Conservation (phyloP, 148 eudicot species). For the Nepenthes gracilis region DNA sequence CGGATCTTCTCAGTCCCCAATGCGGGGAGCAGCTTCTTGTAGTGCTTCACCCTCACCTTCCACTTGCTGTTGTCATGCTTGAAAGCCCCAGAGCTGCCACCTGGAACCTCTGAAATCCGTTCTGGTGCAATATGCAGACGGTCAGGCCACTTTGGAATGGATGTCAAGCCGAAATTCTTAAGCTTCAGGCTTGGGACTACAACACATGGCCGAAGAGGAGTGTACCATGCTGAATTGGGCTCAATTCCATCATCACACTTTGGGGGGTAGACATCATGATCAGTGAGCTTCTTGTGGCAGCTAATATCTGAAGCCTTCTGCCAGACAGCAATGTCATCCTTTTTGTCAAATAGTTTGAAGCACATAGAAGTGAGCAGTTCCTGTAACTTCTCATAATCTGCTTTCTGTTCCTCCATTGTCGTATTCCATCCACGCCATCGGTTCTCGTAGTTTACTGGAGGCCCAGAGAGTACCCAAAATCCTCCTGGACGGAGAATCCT, state of each 20-base stretch:
- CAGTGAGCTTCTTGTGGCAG: slow-evolving; percentile 60
- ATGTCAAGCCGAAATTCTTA: slow-evolving; percentile 35
- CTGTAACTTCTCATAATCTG: slow-evolving; percentile 70
- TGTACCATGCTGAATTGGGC: slow-evolving; percentile 93
- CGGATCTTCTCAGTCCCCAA: slow-evolving; percentile 76
- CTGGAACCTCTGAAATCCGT: slow-evolving; percentile 43
- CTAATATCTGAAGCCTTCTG: slow-evolving; percentile 52
- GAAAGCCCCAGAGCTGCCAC: slow-evolving; percentile 58
- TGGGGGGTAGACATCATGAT: slow-evolving; percentile 61
- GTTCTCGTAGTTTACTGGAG: slow-evolving; percentile 80
- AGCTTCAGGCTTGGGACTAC: slow-evolving; percentile 48
- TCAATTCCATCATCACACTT: slow-evolving; percentile 90
- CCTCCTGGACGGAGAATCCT: slow-evolving; percentile 94
- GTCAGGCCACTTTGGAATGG: slow-evolving; percentile 72
- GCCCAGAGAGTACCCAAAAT: slow-evolving; percentile 97
- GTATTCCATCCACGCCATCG: slow-evolving; percentile 98
- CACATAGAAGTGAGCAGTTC: slow-evolving; percentile 76
- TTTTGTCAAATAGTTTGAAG: slow-evolving; percentile 62
- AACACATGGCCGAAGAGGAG: slow-evolving; percentile 81
- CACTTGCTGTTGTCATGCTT: slow-evolving; percentile 63
- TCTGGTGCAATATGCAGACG: slow-evolving; percentile 61
- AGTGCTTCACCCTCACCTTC: slow-evolving; percentile 64
- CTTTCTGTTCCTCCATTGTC: slow-evolving; percentile 62
- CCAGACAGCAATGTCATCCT: slow-evolving; percentile 91
- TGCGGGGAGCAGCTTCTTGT: slow-evolving; percentile 64